phyloP scores from a whole-genome alignment of 169 alveolate genomes.

The Babesia caballi region DNA sequence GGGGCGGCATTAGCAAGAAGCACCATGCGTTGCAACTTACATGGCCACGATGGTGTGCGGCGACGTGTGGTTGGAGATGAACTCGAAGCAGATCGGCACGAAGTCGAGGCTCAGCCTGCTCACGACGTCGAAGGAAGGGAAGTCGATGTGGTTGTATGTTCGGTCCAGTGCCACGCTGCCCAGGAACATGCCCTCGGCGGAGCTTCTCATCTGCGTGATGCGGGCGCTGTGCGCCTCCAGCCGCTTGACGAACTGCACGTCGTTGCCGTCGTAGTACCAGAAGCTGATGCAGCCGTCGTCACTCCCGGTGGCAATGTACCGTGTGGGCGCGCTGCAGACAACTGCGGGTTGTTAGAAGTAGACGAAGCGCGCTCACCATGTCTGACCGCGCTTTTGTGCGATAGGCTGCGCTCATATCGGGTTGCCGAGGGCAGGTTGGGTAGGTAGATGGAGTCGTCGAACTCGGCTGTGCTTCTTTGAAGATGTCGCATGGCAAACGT shows the following conservation, averaged over 20 bases:
- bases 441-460: constrained; percentile 74
- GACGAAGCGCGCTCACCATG: constrained; percentile 65
- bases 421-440: constrained; percentile 80
- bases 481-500: background rate
- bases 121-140: constrained; percentile 74
- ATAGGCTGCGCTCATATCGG: constrained; percentile 84
- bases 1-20: background rate
- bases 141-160: constrained; percentile 78
- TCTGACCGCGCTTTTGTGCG: constrained; percentile 86
- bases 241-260: constrained; percentile 95
- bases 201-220: constrained; percentile 68
- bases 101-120: constrained; percentile 65
- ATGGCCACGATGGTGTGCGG: constrained; percentile 68
- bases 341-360: constrained; percentile 35
- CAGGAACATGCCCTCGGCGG: constrained; percentile 77
- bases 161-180: constrained; percentile 81
- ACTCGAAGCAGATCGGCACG: constrained; percentile 74
- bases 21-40: constrained; percentile 40
- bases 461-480: constrained; percentile 6
- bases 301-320: constrained; percentile 91
- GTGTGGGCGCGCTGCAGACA: constrained; percentile 81
- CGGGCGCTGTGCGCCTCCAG: constrained; percentile 88
- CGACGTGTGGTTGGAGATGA: constrained; percentile 45
- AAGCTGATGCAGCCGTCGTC: constrained; percentile 94
- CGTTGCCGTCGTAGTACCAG: constrained; percentile 93